Conservation (phyloP, 2,329 filamentous ascomycete species). For the Talaromyces pinophilus region DNA sequence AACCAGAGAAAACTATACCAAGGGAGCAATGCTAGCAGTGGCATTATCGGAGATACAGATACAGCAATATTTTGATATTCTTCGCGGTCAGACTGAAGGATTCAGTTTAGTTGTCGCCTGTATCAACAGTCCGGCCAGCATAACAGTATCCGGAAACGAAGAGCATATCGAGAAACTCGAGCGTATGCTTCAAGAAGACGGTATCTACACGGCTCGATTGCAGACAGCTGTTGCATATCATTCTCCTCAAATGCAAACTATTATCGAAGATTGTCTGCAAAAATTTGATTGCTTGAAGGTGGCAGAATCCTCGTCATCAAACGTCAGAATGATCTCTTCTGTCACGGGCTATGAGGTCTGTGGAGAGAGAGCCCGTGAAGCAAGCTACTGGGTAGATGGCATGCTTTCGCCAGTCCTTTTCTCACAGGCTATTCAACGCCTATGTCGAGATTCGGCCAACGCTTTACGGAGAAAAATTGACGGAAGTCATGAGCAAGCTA, state of each 20-base stretch:
- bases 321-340: constrained; percentile 25
- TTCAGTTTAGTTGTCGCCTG: not conserved
- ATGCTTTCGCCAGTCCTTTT: constrained; percentile 27
- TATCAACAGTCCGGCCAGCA: not conserved
- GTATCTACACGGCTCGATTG: constrained; percentile 24
- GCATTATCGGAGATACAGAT: constrained; percentile 24
- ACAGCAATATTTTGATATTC: not conserved
- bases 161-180: not conserved
- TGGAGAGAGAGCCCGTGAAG: not conserved
- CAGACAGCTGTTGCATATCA: constrained; percentile 28
- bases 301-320: not conserved
- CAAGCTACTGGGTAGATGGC: constrained; percentile 29
- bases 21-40: not conserved
- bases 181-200: not conserved
- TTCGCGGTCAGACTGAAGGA: not conserved
- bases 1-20: not conserved
- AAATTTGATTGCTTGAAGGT: not conserved
- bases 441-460: not conserved
- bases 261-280: not conserved
- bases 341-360: constrained; percentile 24
- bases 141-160: constrained; percentile 1
- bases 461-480: not conserved
- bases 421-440: not conserved
- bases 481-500: not conserved
- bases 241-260: constrained; percentile 25